These are phyloP conservation scores for Krasilnikovozyma curviuscula DNA, from an alignment of 768 basidiomycete genomes.

Conservation along the genomic window DNA sequence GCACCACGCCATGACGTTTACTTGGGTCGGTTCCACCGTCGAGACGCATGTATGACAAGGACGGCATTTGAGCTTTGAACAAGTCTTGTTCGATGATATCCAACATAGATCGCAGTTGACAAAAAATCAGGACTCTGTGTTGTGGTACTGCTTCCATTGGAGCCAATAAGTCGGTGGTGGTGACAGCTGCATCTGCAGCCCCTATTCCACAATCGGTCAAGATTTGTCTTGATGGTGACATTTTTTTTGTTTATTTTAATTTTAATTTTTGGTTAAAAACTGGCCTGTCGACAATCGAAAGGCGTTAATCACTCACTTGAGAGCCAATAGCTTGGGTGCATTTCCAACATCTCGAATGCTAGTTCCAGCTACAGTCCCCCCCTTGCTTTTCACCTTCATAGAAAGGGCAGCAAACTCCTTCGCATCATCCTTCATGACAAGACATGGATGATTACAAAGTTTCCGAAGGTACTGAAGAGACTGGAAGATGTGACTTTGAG, in stretches of 20 bases:
- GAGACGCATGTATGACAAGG: slow-evolving; percentile 92
- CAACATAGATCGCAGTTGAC: slow-evolving; percentile 98
- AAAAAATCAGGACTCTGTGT: slow-evolving; percentile 97
- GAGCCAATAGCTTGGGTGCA: slow-evolving; percentile 79
- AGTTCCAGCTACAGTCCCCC: slow-evolving; percentile 15
- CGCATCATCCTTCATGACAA: slow-evolving; percentile 59
- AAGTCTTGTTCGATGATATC: slow-evolving; percentile 89
- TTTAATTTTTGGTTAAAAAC: background rate
- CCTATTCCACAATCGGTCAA: slow-evolving; percentile 90
- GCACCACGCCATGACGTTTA: slow-evolving; percentile 90
- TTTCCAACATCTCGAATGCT: slow-evolving; percentile 59
- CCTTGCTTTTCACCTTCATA: slow-evolving; percentile 26
- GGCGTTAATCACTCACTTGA: slow-evolving; percentile 40
- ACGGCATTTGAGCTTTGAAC: slow-evolving; percentile 80
- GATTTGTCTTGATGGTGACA: slow-evolving; percentile 49
- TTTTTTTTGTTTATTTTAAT: too few species aligned
- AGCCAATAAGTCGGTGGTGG: slow-evolving; percentile 40
- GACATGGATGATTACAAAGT: slow-evolving; percentile 87
- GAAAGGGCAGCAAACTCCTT: slow-evolving; percentile 40
- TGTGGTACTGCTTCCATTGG: slow-evolving; percentile 60
- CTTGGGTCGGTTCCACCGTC: slow-evolving; percentile 80
- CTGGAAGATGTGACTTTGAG: slow-evolving; percentile 82
- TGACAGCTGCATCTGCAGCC: slow-evolving; percentile 23
- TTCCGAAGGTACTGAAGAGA: slow-evolving; percentile 91
- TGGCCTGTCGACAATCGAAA: background rate